A percentile compares a stretch with the other conserved stretches of the same genome.
Evolutionary conservation across 192 early-diverging fungal species (phyloP).

Genomic region (Coemansia sp.): DNA sequence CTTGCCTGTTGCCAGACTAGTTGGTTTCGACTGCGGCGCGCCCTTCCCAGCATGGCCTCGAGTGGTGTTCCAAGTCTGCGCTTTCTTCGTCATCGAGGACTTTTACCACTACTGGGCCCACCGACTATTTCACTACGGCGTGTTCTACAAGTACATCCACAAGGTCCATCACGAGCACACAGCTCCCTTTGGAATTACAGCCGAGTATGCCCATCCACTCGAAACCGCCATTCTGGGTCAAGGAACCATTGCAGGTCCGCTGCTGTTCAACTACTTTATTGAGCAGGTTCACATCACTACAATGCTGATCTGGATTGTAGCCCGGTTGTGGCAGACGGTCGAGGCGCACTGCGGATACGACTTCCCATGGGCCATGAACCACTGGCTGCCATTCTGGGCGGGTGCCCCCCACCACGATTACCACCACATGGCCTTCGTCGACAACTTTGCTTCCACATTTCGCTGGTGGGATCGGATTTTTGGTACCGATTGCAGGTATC

Average conservation of each 20-base stretch:
- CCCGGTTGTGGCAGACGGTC: conserved; percentile 63
- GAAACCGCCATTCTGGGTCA: conserved; percentile 68
- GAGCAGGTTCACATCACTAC: conserved; percentile 67
- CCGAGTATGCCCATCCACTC: conserved; percentile 72
- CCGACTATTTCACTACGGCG: conserved; percentile 64
- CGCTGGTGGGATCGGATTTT: conserved; percentile 87
- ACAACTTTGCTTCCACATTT: conserved; percentile 75
- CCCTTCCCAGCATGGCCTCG: conserved; percentile 62
- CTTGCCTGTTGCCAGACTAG: conserved; percentile 58
- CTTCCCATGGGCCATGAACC: conserved; percentile 80
- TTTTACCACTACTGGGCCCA: conserved; percentile 74
- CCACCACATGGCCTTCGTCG: conserved; percentile 67
- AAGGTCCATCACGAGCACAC: conserved; percentile 76
- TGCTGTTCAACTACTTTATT: conserved; percentile 57
- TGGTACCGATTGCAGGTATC: conserved; percentile 78
- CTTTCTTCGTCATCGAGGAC: conserved; percentile 69
- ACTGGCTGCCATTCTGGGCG: conserved; percentile 86
- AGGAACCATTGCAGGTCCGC: conserved; percentile 60
- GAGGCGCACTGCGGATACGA: conserved; percentile 77
- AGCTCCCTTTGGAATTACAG: conserved; percentile 71
- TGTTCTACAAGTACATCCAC: conserved; percentile 74
- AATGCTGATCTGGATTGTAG: conserved; percentile 68
- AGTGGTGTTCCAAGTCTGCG: conserved; percentile 53
- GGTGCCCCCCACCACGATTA: conserved; percentile 75
- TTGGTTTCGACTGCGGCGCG: conserved; percentile 66